phyloP scores from a whole-genome alignment of 352 stramenopile species.

The Pythium scleroteichum region DNA sequence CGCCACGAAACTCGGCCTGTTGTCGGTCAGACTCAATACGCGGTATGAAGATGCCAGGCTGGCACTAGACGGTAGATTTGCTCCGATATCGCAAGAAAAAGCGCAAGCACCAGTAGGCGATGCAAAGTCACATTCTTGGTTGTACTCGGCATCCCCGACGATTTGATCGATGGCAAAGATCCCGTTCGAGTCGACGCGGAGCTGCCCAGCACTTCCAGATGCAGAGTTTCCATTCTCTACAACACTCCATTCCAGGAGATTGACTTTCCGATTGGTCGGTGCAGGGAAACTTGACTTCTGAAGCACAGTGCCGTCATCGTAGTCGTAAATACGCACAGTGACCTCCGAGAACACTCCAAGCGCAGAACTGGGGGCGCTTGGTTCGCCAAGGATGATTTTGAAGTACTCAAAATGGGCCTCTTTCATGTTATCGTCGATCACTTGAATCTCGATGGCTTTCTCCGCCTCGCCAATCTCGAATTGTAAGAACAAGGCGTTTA shows the following conservation, averaged over 20 bases:
- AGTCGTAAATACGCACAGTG: slow-evolving; percentile 65
- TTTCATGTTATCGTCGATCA: slow-evolving; percentile 46
- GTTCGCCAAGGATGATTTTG: slow-evolving; percentile 37
- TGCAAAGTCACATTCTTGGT: slow-evolving; percentile 64
- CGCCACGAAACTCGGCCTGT: slow-evolving; percentile 42
- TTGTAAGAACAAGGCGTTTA: slow-evolving; percentile 38
- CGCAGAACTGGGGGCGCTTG: slow-evolving; percentile 25
- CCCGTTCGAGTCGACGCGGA: slow-evolving; percentile 55
- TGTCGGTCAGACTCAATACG: slow-evolving; percentile 34
- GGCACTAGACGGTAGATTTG: slow-evolving; percentile 25
- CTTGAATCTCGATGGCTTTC: slow-evolving; percentile 47
- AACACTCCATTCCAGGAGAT: slow-evolving; percentile 47
- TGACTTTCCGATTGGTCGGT: slow-evolving; percentile 5
- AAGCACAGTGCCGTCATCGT: slow-evolving; percentile 37
- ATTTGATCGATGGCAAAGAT: slow-evolving; percentile 62
- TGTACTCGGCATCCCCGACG: slow-evolving; percentile 60
- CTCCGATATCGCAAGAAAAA: slow-evolving; percentile 55
- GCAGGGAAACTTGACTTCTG: slow-evolving; percentile 35
- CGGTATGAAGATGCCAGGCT: slow-evolving; percentile 29
- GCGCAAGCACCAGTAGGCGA: slow-evolving; percentile 49
- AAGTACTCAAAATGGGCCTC: slow-evolving; percentile 59
- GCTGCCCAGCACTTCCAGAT: slow-evolving; percentile 9
- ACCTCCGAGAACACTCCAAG: slow-evolving; percentile 39
- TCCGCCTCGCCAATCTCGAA: slow-evolving; percentile 54
- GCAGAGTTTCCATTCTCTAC: slow-evolving; percentile 43